A percentile compares a stretch with the other conserved stretches of the same genome.
Evolutionary conservation across 345 rosid genomes (phyloP).

Genomic region (Combretum micranthum): DNA sequence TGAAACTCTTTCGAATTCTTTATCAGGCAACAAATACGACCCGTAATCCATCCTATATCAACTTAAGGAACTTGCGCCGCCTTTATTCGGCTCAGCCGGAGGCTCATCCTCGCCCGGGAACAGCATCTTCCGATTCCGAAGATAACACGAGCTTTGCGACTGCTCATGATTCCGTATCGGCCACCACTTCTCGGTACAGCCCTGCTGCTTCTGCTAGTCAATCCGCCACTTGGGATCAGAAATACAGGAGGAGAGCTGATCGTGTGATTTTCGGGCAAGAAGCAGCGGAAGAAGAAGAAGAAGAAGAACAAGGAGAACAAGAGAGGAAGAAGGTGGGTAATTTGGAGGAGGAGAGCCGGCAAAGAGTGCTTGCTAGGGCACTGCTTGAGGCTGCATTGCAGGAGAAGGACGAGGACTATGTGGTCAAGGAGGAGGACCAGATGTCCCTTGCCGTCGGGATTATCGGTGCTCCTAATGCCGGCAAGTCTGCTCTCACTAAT

Average conservation of each 20-base stretch:
- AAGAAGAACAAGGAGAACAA: conserved; percentile 6
- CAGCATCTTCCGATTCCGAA: conserved; percentile 21
- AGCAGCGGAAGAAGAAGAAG: conserved; percentile 16
- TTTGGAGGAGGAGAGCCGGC: conserved; percentile 34
- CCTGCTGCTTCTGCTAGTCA: conserved; percentile 9
- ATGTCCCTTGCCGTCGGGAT: conserved; percentile 85
- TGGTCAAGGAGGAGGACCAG: conserved; percentile 82
- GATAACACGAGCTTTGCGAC: conserved; percentile 5
- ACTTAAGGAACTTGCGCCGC: conserved; percentile 21
- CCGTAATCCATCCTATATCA: conserved; percentile 13
- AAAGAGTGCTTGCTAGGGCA: conserved; percentile 61
- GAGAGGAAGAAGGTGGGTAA: conserved; percentile 28
- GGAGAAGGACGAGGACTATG: conserved; percentile 40
- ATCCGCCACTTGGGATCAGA: conserved; percentile 55
- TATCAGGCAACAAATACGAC: not conserved
- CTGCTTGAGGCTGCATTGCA: conserved; percentile 72
- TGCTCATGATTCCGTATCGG: conserved; percentile 43
- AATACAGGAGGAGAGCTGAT: conserved; percentile 54
- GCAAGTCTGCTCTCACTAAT: conserved; percentile 86
- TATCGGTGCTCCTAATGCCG: conserved; percentile 94
- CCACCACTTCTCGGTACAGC: conserved; percentile 32
- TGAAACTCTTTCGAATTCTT: too few species aligned
- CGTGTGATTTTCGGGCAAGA: conserved; percentile 39
- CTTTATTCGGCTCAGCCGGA: conserved; percentile 58
- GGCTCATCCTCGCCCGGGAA: conserved; percentile 16